phyloP scores from a whole-genome alignment of 352 stramenopile genomes.

The Globisporangium splendens region DNA sequence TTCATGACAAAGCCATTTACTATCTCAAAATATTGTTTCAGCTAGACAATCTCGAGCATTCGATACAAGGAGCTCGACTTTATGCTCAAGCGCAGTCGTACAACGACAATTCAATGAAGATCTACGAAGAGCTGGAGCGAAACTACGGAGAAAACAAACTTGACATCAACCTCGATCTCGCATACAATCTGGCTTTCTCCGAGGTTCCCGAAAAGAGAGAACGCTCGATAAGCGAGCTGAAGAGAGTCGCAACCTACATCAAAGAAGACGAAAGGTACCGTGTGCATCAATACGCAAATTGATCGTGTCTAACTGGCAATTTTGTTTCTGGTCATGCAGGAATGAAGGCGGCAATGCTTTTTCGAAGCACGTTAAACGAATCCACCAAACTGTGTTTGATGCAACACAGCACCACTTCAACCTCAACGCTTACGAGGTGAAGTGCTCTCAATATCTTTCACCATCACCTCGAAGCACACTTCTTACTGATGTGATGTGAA shows the following conservation, averaged over 20 bases:
- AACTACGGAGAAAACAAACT: slow-evolving; percentile 54
- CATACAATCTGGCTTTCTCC: slow-evolving; percentile 46
- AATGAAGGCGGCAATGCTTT: slow-evolving; percentile 7
- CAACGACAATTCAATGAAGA: slow-evolving; percentile 43
- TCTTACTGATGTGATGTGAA: slow-evolving; percentile 3
- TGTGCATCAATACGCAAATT: background rate
- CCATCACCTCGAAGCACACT: background rate
- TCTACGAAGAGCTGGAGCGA: slow-evolving; percentile 60
- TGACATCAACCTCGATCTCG: slow-evolving; percentile 63
- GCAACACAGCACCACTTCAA: slow-evolving; percentile 38
- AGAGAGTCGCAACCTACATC: slow-evolving; percentile 23
- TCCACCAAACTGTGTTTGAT: slow-evolving; percentile 48
- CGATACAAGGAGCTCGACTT: slow-evolving; percentile 39
- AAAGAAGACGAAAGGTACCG: slow-evolving; percentile 26
- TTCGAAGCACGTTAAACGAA: slow-evolving; percentile 12
- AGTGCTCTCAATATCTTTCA: background rate
- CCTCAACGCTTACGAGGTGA: slow-evolving; percentile 37
- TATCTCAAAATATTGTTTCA: slow-evolving; percentile 50
- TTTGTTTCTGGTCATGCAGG: slow-evolving; percentile 3
- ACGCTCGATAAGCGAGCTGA: slow-evolving; percentile 44
- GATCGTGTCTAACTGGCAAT: slow-evolving; percentile 1
- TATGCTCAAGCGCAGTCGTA: slow-evolving; percentile 45
- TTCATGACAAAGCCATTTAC: slow-evolving; percentile 45
- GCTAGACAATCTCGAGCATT: slow-evolving; percentile 38
- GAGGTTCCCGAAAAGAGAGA: slow-evolving; percentile 17